Evolutionary conservation across 805 yeast genomes (phyloP).

Genomic region (Candida saitoana): DNA sequence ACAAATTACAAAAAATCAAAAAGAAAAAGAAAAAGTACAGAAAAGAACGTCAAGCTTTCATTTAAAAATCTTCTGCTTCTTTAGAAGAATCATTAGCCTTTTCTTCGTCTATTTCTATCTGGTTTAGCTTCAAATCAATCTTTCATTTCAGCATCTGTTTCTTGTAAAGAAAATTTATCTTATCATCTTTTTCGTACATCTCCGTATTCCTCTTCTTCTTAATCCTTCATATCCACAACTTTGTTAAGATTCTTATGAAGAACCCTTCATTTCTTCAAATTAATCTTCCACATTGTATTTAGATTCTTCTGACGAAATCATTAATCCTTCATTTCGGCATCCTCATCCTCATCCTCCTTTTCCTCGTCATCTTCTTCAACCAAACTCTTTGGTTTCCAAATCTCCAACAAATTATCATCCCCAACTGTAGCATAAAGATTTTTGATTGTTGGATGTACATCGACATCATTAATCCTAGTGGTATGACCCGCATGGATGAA

Average conservation of each 20-base stretch:
- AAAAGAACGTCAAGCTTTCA: background rate
- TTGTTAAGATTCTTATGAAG: too few species aligned
- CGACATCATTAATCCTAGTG: constrained; percentile 59
- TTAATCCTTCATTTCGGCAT: constrained; percentile 12
- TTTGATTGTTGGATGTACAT: constrained; percentile 58
- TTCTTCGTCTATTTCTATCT: background rate
- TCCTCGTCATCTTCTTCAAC: constrained; percentile 35
- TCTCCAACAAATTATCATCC: constrained; percentile 70
- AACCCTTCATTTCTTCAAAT: too few species aligned
- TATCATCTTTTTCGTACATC: background rate
- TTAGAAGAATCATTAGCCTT: background rate
- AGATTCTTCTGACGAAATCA: too few species aligned
- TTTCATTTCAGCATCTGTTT: too few species aligned
- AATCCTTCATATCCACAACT: too few species aligned
- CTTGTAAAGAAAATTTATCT: too few species aligned
- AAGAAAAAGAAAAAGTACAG: background rate
- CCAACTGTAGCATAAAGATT: constrained; percentile 64
- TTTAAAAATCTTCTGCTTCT: background rate
- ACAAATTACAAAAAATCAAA: background rate
- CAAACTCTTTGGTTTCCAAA: constrained; percentile 66
- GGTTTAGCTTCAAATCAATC: too few species aligned
- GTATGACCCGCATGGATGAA: constrained; percentile 90
- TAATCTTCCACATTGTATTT: too few species aligned
- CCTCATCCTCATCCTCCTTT: constrained; percentile 21
- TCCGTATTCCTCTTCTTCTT: background rate